Base-by-base conservation (phyloP, 2,329 filamentous ascomycete genomes). In the Penicillium italicum region DNA sequence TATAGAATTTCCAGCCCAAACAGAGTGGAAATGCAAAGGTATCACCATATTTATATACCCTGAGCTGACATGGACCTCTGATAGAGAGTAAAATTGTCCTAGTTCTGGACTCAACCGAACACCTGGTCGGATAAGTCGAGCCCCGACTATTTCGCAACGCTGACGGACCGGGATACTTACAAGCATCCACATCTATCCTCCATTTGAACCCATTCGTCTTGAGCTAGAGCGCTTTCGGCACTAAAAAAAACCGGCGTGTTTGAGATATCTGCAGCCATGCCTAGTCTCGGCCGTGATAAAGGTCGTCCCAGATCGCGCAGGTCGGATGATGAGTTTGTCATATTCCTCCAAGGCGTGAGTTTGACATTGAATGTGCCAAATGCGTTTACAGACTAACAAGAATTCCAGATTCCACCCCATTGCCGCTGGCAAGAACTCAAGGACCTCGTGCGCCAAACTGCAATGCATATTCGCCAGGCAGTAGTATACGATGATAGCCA, bases 371-470 rank as follows among this genome's bases (percentile, higher is more conserved):
- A 14, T 24, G n/a, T 31, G 1, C 28, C 18, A 31, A 44, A 24
- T 33, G 37, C 10, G 49, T 47, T 53, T 44, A 64, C 18, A 9
- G 14, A 18, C 53, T 62, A 61, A 62, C 56, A 45, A 48, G 11
- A 43, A 54, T 26, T 33, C 16, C 40, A 77, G 74, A 73, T 77
- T 50, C 74, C 74, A 47, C 63, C 72, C 11, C 73, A 75, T 55
- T 76, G 74, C 53, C 73, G 74, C 54, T 77, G 74, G 74, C 74
- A 77, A 61, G 74, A 77, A 61, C 59, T 77, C 38, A 77, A 77
- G 53, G 74, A 77, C 53, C 60, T 76, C n/a, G 71, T 77, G 18
- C 74, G 74, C 20, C 74, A 77, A 58, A 76, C 73, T 24, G 74
- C 74, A 30, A 55, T 74, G 40, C 74, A 77, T 59, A 76, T 77